These are phyloP conservation scores for Cercospora beticola DNA, from an alignment of 2,329 filamentous ascomycete species.

Conservation along the genomic window DNA sequence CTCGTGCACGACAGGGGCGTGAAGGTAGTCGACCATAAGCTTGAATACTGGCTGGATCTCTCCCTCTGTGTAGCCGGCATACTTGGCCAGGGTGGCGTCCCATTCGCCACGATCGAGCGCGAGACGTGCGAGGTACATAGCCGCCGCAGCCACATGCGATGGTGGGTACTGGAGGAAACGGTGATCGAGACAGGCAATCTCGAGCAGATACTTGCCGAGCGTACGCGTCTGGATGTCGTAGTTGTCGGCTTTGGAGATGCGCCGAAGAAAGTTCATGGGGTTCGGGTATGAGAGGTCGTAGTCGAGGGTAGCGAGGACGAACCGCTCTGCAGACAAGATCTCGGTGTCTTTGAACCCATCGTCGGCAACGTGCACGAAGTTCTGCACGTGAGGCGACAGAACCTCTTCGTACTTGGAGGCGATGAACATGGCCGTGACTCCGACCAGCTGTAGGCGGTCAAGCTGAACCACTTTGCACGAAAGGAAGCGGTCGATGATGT, in stretches of 20 bases:
- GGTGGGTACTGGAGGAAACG: conserved; percentile 87
- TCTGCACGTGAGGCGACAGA: conserved; percentile 90
- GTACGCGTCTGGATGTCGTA: conserved; percentile 98
- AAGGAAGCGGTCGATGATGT: conserved; percentile 97
- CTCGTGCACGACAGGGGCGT: conserved; percentile 84
- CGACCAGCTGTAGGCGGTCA: conserved; percentile 92
- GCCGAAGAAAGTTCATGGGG: conserved; percentile 98
- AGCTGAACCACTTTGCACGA: conserved; percentile 94
- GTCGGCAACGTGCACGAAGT: conserved; percentile 95
- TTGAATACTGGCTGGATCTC: conserved; percentile 90
- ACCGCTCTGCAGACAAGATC: conserved; percentile 95
- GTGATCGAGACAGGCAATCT: conserved; percentile 93
- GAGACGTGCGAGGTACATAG: conserved; percentile 91
- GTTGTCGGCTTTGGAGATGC: conserved; percentile 98
- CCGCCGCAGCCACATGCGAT: conserved; percentile 84
- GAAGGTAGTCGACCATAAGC: conserved; percentile 95
- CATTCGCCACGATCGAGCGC: conserved; percentile 90
- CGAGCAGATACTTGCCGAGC: conserved; percentile 94
- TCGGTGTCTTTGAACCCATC: conserved; percentile 94
- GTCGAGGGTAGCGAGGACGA: conserved; percentile 84
- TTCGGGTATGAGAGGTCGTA: conserved; percentile 99
- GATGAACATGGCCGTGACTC: conserved; percentile 99
- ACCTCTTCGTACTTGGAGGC: conserved; percentile 99
- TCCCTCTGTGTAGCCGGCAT: conserved; percentile 88
- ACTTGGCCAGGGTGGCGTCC: conserved; percentile 85